Percentiles rank a stretch among this genome's conserved stretches.
These are phyloP conservation scores for Arachnopeziza araneosa DNA, from an alignment of 2,329 filamentous ascomycete genomes.

Conservation along the genomic window DNA sequence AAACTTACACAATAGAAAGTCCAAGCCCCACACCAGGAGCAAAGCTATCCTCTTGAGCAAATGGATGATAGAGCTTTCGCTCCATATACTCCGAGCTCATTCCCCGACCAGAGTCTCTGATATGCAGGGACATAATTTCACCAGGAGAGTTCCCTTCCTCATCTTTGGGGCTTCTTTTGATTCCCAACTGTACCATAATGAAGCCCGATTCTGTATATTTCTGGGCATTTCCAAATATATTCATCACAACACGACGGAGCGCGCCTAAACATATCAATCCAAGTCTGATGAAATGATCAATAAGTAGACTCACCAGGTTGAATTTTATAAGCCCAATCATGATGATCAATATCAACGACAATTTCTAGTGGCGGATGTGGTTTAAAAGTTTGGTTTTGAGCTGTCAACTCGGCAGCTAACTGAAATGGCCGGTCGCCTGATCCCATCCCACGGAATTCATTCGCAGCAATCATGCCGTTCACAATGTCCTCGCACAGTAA, in stretches of 20 bases:
- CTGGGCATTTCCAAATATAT: conserved; percentile 54
- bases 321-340: conserved; percentile 26
- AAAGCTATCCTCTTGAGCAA: conserved; percentile 55
- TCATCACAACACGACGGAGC: conserved; percentile 45
- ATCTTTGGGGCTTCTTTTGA: conserved; percentile 10
- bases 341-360: conserved; percentile 25
- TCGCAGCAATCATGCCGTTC: conserved; percentile 28
- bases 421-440: conserved; percentile 5
- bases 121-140: conserved; percentile 32
- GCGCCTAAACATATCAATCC: conserved; percentile 11
- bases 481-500: conserved; percentile 27
- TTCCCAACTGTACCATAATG: conserved; percentile 37
- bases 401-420: neutral
- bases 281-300: neutral
- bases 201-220: conserved; percentile 52
- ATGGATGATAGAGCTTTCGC: conserved; percentile 53
- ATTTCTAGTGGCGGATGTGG: conserved; percentile 14
- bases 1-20: conserved; percentile 53
- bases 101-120: conserved; percentile 56
- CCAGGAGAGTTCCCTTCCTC: neutral
- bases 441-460: conserved; percentile 13
- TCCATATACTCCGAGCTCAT: conserved; percentile 57
- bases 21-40: conserved; percentile 56
- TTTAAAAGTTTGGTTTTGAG: neutral
- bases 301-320: conserved; percentile 18